Conservation (phyloP, 129 eudicot genomes). For the Pittosporum tobira region DNA sequence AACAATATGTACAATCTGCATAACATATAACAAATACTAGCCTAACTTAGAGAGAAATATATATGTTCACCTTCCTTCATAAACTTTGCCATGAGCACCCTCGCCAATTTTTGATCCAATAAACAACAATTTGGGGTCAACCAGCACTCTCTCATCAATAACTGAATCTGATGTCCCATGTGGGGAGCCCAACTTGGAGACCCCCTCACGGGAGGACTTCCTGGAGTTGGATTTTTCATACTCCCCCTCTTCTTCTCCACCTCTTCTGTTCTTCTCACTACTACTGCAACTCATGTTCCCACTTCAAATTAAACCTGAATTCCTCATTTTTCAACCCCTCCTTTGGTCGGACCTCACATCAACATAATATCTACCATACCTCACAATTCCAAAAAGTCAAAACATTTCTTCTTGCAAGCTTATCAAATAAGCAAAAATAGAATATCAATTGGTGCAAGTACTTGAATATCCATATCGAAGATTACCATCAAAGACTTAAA, state of each 20-base stretch:
- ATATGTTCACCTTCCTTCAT: constrained; percentile 72
- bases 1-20: background rate
- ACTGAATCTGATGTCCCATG: constrained; percentile 42
- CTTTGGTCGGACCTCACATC: background rate
- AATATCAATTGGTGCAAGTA: background rate
- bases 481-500: constrained; percentile 9
- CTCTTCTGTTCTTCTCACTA: constrained; percentile 29
- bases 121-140: constrained; percentile 76
- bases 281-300: constrained; percentile 63
- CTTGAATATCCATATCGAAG: constrained; percentile 12
- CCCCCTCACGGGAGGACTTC: constrained; percentile 39
- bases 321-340: constrained; percentile 38
- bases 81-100: constrained; percentile 94
- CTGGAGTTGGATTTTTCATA: constrained; percentile 18
- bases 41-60: background rate
- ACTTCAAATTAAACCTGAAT: constrained; percentile 44
- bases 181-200: constrained; percentile 30
- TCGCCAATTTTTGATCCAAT: constrained; percentile 80
- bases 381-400: constrained; percentile 12
- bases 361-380: constrained; percentile 1
- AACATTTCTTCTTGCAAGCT: constrained; percentile 6
- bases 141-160: constrained; percentile 67
- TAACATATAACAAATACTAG: background rate
- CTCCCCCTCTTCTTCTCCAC: constrained; percentile 33
- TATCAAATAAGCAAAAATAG: constrained; percentile 9